Evolutionary conservation across 2,329 filamentous ascomycete genomes (phyloP).

Genomic region (Aspergillus pseudonomiae): DNA sequence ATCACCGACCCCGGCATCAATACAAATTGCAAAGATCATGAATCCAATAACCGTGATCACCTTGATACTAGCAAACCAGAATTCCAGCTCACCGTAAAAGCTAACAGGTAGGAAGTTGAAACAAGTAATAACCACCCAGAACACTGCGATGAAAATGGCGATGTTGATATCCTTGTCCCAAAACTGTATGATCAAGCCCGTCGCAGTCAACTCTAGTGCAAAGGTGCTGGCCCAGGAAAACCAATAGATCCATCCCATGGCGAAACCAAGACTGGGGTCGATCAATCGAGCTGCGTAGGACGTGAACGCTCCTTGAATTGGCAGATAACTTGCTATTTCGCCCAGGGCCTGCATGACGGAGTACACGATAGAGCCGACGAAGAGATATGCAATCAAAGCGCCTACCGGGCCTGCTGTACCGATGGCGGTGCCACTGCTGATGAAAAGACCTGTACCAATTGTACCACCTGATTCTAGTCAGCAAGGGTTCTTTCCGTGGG

Average conservation of each 20-base stretch:
- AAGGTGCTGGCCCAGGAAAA: slow-evolving; percentile 75
- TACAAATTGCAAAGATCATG: slow-evolving; percentile 75
- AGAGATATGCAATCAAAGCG: slow-evolving; percentile 68
- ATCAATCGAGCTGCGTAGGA: slow-evolving; percentile 76
- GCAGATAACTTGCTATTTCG: slow-evolving; percentile 77
- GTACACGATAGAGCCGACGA: slow-evolving; percentile 73
- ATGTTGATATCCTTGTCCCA: slow-evolving; percentile 67
- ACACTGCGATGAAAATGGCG: slow-evolving; percentile 72
- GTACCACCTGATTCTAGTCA: slow-evolving; percentile 61
- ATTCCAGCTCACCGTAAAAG: slow-evolving; percentile 76
- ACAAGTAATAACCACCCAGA: slow-evolving; percentile 70
- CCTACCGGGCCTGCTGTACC: slow-evolving; percentile 67
- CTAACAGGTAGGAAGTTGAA: slow-evolving; percentile 73
- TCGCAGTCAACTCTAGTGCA: slow-evolving; percentile 72
- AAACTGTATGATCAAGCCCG: slow-evolving; percentile 75
- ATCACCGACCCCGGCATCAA: slow-evolving; percentile 70
- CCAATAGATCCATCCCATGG: slow-evolving; percentile 84
- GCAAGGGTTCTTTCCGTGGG: not conserved
- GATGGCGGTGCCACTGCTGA: slow-evolving; percentile 67
- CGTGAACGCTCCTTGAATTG: slow-evolving; percentile 75
- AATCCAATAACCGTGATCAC: slow-evolving; percentile 75
- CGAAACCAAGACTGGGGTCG: slow-evolving; percentile 71
- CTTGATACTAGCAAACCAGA: slow-evolving; percentile 78
- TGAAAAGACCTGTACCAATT: slow-evolving; percentile 73
- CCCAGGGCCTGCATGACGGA: slow-evolving; percentile 69